phyloP scores from a whole-genome alignment of 148 eudicot genomes.

The Vaccinium vitisidaea region DNA sequence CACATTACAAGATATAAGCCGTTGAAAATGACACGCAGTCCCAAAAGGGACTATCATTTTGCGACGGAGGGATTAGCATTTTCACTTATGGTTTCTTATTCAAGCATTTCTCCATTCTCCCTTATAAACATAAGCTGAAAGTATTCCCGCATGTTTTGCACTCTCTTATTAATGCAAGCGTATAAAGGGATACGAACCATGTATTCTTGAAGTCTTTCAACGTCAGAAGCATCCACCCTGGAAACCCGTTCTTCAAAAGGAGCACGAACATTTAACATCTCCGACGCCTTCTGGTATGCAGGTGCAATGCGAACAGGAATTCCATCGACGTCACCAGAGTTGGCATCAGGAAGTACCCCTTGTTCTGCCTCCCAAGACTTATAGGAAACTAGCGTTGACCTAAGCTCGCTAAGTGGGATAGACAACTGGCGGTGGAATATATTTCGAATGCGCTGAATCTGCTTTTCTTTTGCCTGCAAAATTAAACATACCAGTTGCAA shows the following conservation, averaged over 20 bases:
- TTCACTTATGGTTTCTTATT: background rate
- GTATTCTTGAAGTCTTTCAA: conserved; percentile 65
- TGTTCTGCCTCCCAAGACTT: conserved; percentile 85
- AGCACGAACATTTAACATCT: conserved; percentile 63
- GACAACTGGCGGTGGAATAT: conserved; percentile 83
- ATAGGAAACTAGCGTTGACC: conserved; percentile 55
- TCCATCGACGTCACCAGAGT: conserved; percentile 49
- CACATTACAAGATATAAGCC: too few relatives aligned
- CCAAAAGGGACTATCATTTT: too few relatives aligned
- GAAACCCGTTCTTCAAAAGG: conserved; percentile 68
- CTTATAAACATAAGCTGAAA: background rate
- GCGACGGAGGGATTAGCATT: background rate
- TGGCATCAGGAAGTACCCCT: conserved; percentile 50
- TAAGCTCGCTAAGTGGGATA: conserved; percentile 58
- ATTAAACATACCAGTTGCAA: conserved; percentile 8
- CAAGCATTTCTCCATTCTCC: background rate
- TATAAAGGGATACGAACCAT: conserved; percentile 44
- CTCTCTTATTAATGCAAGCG: background rate
- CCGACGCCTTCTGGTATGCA: conserved; percentile 76
- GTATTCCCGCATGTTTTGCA: background rate
- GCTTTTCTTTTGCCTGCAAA: conserved; percentile 77
- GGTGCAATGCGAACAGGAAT: conserved; percentile 64
- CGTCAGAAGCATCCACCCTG: conserved; percentile 47
- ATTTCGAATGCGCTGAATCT: conserved; percentile 72
- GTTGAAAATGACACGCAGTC: too few relatives aligned